Percentiles rank a stretch among this genome's conserved stretches.
Evolutionary conservation across 768 basidiomycete genomes (phyloP).

Genomic region (Rhizopogon salebrosus): DNA sequence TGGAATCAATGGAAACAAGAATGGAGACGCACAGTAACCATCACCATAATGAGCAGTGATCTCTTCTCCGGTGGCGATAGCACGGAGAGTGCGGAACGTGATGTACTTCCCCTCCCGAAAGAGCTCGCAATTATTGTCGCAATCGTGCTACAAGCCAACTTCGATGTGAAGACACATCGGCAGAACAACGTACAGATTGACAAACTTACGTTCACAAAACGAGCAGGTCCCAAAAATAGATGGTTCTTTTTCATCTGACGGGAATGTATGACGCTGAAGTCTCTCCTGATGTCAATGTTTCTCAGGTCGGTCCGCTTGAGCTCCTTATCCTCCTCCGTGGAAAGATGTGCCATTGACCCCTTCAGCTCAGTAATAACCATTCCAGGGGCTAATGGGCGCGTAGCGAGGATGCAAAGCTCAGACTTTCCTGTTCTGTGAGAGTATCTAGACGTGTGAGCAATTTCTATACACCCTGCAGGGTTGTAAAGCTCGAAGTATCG

Average conservation of each 20-base stretch:
- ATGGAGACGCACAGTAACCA: slow-evolving; percentile 69
- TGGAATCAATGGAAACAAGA: slow-evolving; percentile 14
- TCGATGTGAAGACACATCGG: slow-evolving; percentile 7
- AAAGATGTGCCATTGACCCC: slow-evolving; percentile 85
- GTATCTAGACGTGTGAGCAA: slow-evolving; percentile 84
- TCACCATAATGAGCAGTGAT: slow-evolving; percentile 89
- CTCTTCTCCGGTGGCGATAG: slow-evolving; percentile 78
- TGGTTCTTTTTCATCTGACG: slow-evolving; percentile 91
- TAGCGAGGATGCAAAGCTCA: slow-evolving; percentile 83
- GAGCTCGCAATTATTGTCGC: slow-evolving; percentile 83
- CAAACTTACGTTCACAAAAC: slow-evolving; percentile 81
- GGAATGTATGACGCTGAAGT: slow-evolving; percentile 89
- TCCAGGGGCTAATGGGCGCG: slow-evolving; percentile 61
- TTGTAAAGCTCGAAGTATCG: slow-evolving; percentile 87
- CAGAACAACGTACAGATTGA: neutral
- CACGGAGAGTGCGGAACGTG: slow-evolving; percentile 78
- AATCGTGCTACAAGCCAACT: slow-evolving; percentile 65
- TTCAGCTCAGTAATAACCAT: slow-evolving; percentile 81
- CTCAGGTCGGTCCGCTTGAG: slow-evolving; percentile 78
- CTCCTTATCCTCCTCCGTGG: slow-evolving; percentile 81
- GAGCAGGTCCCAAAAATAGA: slow-evolving; percentile 85
- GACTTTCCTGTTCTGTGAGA: slow-evolving; percentile 85
- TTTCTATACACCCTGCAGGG: slow-evolving; percentile 79
- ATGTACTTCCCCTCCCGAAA: slow-evolving; percentile 88
- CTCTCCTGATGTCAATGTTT: slow-evolving; percentile 67